Evolutionary conservation across 768 basidiomycete genomes (phyloP), one percentile per base, ranked within the genome.

Genomic region (Trametes maxima): DNA sequence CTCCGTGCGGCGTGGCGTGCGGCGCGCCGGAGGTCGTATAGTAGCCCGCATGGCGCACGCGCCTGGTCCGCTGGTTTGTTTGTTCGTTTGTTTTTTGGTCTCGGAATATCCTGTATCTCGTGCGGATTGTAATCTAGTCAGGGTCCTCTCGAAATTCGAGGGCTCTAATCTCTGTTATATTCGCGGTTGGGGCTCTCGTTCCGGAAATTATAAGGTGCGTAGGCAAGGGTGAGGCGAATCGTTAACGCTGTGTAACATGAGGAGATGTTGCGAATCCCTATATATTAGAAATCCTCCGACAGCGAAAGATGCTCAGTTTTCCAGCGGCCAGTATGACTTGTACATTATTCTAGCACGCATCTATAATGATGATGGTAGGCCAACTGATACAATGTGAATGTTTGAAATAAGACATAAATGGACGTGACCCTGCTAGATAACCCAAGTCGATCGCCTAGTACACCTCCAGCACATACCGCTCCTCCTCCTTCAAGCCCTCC

Each of bases 391-490:
- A n/a, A 40, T n/a, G 12, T 13, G 39, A 40, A n/a, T n/a, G 39
- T 13, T 3, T 40, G 12, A 40, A 7, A 46, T 22, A 6, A 24
- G 24, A 5, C 19, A 22, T 21, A 13, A 22, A 46, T 24, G 28
- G 28, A 43, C 10, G 22, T n/a, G 10, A 46, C 6, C 5, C 21
- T 19, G 44, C 12, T 21, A 24, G 25, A 44, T 5, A 52, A 5
- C 25, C 25, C 5, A 19, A 19, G 46, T 25, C 4, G 40, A 2
- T 35, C 16, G 28, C 28, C 47, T 45, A 60, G 54, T 64, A 60
- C 16, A 93, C 97, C 84, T 99, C 97, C 22, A 98, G 83, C 10
- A 99, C 94, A 75, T 98, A 99, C 46, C 96, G 88, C 75, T 98
- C 97, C 68, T 95, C 94, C 74, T 95, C 96, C 78, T 99, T 97